These are phyloP conservation scores for Oryza australiensis DNA, from an alignment of 176 grass and related monocot genomes.

Conservation along the genomic window DNA sequence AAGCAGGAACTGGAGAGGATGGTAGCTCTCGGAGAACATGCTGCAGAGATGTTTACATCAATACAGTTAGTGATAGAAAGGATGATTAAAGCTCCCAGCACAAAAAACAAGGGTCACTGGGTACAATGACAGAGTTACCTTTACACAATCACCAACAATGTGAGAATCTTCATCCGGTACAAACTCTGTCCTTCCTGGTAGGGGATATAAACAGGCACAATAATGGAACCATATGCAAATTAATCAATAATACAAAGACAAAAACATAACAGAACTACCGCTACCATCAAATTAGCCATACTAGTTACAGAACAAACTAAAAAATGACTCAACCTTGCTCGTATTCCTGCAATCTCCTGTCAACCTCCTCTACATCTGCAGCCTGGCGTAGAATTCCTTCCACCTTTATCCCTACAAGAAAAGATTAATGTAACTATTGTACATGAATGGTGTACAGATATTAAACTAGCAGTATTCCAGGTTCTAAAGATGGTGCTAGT, in stretches of 20 bases:
- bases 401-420: conserved; percentile 78
- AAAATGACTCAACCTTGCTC: conserved; percentile 82
- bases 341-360: conserved; percentile 85
- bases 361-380: conserved; percentile 98
- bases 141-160: conserved; percentile 95
- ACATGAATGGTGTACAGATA: conserved; percentile 28
- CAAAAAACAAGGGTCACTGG: conserved; percentile 18
- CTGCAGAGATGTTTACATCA: conserved; percentile 45
- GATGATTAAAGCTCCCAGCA: neutral
- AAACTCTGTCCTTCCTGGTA: conserved; percentile 86
- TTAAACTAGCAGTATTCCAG: conserved; percentile 26
- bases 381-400: conserved; percentile 97
- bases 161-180: conserved; percentile 90
- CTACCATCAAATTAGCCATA: conserved; percentile 27
- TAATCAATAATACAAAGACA: conserved; percentile 12
- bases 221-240: conserved; percentile 24
- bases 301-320: conserved; percentile 29
- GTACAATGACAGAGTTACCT: conserved; percentile 52
- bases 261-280: conserved; percentile 8
- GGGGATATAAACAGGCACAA: conserved; percentile 34
- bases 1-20: conserved; percentile 95
- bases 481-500: conserved; percentile 18
- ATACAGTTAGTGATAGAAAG: conserved; percentile 21
- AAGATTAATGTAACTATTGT: conserved; percentile 39
- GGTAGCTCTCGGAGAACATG: conserved; percentile 96